A percentile compares a stretch with the other conserved stretches of the same genome.
phyloP scores from a whole-genome alignment of 1,284 basidiomycete species.

The Ustilago crameri region DNA sequence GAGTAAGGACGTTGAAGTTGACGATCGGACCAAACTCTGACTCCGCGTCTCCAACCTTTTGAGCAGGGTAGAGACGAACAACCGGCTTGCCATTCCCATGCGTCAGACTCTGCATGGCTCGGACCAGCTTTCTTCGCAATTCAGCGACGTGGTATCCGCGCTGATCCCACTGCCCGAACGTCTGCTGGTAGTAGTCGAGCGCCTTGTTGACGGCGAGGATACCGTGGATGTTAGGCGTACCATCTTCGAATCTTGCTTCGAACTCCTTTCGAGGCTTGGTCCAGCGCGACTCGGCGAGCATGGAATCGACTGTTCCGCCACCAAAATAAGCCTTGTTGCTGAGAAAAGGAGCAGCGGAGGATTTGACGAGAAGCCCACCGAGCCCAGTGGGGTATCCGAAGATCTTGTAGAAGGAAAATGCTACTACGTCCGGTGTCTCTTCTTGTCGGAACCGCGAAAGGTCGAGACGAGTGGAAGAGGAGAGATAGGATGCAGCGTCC shows the following conservation, averaged over 20 bases:
- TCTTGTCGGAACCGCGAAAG: conserved; percentile 9
- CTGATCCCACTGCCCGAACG: conserved; percentile 30
- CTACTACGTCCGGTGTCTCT: conserved; percentile 45
- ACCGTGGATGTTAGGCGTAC: conserved; percentile 53
- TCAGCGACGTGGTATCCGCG: conserved; percentile 20
- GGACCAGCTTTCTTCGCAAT: conserved; percentile 21
- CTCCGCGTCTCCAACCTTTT: not conserved
- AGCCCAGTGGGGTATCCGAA: conserved; percentile 57
- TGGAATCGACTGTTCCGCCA: conserved; percentile 51
- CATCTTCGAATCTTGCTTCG: conserved; percentile 49
- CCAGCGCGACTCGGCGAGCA: conserved; percentile 37
- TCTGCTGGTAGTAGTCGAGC: conserved; percentile 27
- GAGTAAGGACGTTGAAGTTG: conserved; percentile 47
- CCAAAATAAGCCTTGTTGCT: conserved; percentile 46
- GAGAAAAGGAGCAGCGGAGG: conserved; percentile 24
- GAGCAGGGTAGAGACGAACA: conserved; percentile 15
- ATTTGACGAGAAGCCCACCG: conserved; percentile 50
- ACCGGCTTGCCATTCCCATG: conserved; percentile 44
- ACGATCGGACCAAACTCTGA: conserved; percentile 50
- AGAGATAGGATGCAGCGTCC: conserved; percentile 56
- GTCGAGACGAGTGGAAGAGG: conserved; percentile 34
- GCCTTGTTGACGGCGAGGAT: conserved; percentile 45
- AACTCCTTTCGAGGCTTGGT: conserved; percentile 35
- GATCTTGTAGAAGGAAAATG: conserved; percentile 60
- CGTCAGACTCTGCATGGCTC: conserved; percentile 15